Percentiles rank a stretch among this genome's conserved stretches.
Conservation (phyloP, 306 rosid species). For the Crataegus laevigata region DNA sequence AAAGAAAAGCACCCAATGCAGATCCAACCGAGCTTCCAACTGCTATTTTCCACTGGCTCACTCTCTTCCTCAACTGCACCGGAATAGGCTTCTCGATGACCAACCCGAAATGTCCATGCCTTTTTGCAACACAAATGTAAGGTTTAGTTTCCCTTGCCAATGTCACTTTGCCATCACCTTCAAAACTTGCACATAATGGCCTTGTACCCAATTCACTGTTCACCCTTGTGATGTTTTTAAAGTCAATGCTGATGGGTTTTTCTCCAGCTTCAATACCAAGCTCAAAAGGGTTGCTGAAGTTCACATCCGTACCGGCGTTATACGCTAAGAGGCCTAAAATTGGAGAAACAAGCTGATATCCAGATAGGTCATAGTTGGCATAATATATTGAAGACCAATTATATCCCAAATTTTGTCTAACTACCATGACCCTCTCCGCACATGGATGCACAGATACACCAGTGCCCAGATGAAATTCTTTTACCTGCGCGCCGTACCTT, state of each 20-base stretch:
- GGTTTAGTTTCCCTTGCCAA: slow-evolving; percentile 44
- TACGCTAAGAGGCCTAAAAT: slow-evolving; percentile 75
- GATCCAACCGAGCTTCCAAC: slow-evolving; percentile 82
- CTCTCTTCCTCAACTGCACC: slow-evolving; percentile 41
- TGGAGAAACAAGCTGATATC: slow-evolving; percentile 73
- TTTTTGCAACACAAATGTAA: slow-evolving; percentile 52
- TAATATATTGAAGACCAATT: slow-evolving; percentile 74
- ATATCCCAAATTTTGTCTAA: slow-evolving; percentile 61
- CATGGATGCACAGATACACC: slow-evolving; percentile 77
- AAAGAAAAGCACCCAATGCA: slow-evolving; percentile 69
- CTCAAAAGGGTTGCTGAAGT: slow-evolving; percentile 65
- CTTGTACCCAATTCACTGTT: slow-evolving; percentile 20
- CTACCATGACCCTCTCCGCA: slow-evolving; percentile 75
- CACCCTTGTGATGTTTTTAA: slow-evolving; percentile 39
- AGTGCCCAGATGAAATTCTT: slow-evolving; percentile 56
- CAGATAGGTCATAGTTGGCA: slow-evolving; percentile 56
- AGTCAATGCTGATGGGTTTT: slow-evolving; percentile 64
- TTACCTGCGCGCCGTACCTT: slow-evolving; percentile 70
- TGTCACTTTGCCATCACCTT: slow-evolving; percentile 63
- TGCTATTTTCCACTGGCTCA: slow-evolving; percentile 71
- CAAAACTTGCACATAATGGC: slow-evolving; percentile 78
- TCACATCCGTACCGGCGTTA: slow-evolving; percentile 54
- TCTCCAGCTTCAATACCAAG: slow-evolving; percentile 58
- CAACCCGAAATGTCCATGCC: slow-evolving; percentile 88
- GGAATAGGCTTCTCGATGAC: slow-evolving; percentile 45